Evolutionary conservation across 305 asterid species (phyloP).

Genomic region (Salvia sclarea): DNA sequence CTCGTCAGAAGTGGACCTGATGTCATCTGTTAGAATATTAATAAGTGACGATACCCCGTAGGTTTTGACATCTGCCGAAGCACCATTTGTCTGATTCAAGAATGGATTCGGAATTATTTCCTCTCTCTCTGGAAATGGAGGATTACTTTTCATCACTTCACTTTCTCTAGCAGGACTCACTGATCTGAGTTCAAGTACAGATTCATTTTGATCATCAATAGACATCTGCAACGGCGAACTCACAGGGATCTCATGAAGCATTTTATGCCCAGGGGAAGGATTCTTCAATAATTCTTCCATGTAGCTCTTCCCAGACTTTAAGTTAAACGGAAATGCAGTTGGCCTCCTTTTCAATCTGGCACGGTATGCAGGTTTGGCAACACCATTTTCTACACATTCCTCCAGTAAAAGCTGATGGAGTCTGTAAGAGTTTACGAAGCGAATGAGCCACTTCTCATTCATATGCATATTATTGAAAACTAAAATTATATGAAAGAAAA

Average conservation of each 20-base stretch:
- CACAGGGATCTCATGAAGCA: conserved; percentile 55
- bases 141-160: conserved; percentile 40
- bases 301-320: conserved; percentile 71
- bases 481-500: conserved; percentile 18
- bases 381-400: conserved; percentile 64
- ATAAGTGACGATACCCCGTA: conserved; percentile 39
- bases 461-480: conserved; percentile 4
- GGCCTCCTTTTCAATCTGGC: conserved; percentile 73
- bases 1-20: conserved; percentile 37
- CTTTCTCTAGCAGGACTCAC: conserved; percentile 46
- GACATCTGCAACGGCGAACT: conserved; percentile 47
- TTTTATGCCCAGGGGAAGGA: conserved; percentile 69
- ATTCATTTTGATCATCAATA: conserved; percentile 38
- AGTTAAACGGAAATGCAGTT: conserved; percentile 68
- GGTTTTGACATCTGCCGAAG: conserved; percentile 35
- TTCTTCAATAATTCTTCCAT: conserved; percentile 61
- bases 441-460: conserved; percentile 18
- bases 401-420: conserved; percentile 75
- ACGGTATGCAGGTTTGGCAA: conserved; percentile 51
- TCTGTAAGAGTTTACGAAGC: conserved; percentile 47
- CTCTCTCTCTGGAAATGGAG: conserved; percentile 41
- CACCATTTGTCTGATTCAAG: conserved; percentile 40
- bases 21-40: conserved; percentile 39
- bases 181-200: conserved; percentile 41
- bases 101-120: conserved; percentile 33